Evolutionary conservation across 176 grass and related monocot species (phyloP).

Genomic region (Aegilops longissima): DNA sequence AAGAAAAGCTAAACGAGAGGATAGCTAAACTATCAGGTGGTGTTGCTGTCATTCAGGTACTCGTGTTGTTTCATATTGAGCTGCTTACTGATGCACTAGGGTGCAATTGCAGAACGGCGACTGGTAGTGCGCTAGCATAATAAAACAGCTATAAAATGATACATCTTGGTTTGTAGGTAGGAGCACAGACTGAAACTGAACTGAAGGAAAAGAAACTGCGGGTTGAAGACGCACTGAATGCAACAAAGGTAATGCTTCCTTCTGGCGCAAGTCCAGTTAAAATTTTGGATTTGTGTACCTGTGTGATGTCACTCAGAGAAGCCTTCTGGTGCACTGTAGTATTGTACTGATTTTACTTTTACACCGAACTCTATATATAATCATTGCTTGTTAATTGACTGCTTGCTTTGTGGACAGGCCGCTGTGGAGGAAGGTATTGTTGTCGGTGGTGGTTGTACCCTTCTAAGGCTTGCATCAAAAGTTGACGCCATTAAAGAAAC

Average conservation of each 20-base stretch:
- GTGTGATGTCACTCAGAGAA: not conserved
- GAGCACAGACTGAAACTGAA: slow-evolving; percentile 96
- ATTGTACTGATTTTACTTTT: not conserved
- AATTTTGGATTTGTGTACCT: not conserved
- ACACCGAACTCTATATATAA: not conserved
- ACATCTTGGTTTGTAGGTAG: slow-evolving; percentile 47
- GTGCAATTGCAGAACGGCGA: not conserved
- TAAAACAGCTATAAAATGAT: not conserved
- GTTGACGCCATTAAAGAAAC: slow-evolving; percentile 84
- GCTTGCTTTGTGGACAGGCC: slow-evolving; percentile 42
- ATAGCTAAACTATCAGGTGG: slow-evolving; percentile 77
- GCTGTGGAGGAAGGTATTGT: slow-evolving; percentile 96
- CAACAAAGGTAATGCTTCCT: slow-evolving; percentile 66
- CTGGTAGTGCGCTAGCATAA: not conserved
- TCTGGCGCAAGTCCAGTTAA: not conserved
- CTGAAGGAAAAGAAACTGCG: slow-evolving; percentile 93
- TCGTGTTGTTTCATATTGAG: not conserved
- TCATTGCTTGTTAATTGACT: not conserved
- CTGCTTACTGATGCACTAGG: not conserved
- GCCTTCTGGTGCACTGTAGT: not conserved
- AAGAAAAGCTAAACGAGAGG: slow-evolving; percentile 68
- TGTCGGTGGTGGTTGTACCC: slow-evolving; percentile 89
- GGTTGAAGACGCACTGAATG: slow-evolving; percentile 92
- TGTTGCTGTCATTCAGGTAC: slow-evolving; percentile 66
- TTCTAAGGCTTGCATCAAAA: slow-evolving; percentile 79